Evolutionary conservation across 2,329 filamentous ascomycete species (phyloP).

Genomic region (Pseudogymnoascus sp.): DNA sequence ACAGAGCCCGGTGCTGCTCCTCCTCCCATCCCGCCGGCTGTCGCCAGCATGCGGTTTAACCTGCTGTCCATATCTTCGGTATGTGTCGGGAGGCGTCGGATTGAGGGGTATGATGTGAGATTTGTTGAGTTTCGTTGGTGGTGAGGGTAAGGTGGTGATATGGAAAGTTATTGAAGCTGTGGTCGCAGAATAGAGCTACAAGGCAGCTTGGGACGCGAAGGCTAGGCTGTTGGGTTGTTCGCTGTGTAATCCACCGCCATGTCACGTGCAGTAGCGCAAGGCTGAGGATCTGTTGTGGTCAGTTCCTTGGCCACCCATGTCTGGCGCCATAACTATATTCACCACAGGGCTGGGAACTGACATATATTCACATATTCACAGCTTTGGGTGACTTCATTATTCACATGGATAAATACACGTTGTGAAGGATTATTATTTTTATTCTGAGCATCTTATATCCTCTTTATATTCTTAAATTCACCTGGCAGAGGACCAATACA

Average conservation of each 20-base stretch:
- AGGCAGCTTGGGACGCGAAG: conserved; percentile 10
- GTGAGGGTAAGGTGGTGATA: neutral
- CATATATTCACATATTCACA: neutral
- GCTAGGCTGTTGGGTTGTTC: conserved; percentile 1
- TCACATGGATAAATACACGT: neutral
- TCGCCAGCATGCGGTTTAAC: conserved; percentile 79
- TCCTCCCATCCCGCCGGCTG: conserved; percentile 60
- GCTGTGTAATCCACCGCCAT: conserved; percentile 6
- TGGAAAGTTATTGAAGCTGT: conserved; percentile 2
- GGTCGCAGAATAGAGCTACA: conserved; percentile 8
- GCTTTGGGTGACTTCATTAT: neutral
- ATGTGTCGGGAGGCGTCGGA: conserved; percentile 7
- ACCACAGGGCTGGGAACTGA: neutral
- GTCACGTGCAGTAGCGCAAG: conserved; percentile 8
- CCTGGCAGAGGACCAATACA: neutral
- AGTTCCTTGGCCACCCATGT: neutral
- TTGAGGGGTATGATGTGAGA: neutral
- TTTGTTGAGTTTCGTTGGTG: neutral
- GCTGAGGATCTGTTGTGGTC: conserved; percentile 1
- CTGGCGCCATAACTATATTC: neutral
- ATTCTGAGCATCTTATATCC: neutral
- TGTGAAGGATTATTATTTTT: neutral
- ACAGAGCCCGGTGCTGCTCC: conserved; percentile 55
- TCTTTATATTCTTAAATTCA: neutral
- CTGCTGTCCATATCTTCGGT: conserved; percentile 62